A percentile compares a stretch with the other conserved stretches of the same genome.
Evolutionary conservation across 345 rosid species (phyloP).

Genomic region (Syzygium grande): DNA sequence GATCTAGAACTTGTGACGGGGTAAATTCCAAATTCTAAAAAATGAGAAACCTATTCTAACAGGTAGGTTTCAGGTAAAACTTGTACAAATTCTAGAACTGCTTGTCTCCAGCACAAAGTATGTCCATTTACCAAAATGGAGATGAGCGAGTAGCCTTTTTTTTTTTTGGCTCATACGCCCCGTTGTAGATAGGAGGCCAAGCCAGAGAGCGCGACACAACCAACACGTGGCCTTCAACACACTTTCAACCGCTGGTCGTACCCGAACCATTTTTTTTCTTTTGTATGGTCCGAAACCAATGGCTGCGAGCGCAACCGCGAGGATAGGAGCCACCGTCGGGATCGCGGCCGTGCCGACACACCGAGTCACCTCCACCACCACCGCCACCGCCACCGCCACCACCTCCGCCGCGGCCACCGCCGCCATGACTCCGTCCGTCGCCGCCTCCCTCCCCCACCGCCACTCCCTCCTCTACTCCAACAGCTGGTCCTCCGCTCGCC

Average conservation of each 20-base stretch:
- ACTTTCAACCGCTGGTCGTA: neutral
- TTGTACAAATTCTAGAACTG: too few species aligned
- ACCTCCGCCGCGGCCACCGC: constrained; percentile 2
- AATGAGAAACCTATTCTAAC: too few species aligned
- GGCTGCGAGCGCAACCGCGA: constrained; percentile 15
- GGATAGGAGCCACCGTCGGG: constrained; percentile 19
- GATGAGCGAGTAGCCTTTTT: neutral
- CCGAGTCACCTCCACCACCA: constrained; percentile 3
- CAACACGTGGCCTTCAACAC: neutral
- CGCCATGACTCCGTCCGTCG: constrained; percentile 2
- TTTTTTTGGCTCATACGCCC: neutral
- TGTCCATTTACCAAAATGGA: neutral
- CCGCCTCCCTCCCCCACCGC: constrained; percentile 23
- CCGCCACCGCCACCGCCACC: neutral
- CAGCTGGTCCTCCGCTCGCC: constrained; percentile 20
- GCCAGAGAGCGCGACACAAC: neutral
- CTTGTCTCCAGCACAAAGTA: too few species aligned
- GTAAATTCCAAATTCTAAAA: rapidly evolving
- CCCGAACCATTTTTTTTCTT: neutral
- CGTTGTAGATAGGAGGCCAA: neutral
- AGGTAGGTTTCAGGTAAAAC: too few species aligned
- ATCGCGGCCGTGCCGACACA: constrained; percentile 6
- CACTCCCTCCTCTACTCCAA: constrained; percentile 42
- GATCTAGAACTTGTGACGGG: too few species aligned
- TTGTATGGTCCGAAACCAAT: constrained; percentile 43